phyloP scores from a whole-genome alignment of 2,329 filamentous ascomycete genomes.

The Penicillium sp. region DNA sequence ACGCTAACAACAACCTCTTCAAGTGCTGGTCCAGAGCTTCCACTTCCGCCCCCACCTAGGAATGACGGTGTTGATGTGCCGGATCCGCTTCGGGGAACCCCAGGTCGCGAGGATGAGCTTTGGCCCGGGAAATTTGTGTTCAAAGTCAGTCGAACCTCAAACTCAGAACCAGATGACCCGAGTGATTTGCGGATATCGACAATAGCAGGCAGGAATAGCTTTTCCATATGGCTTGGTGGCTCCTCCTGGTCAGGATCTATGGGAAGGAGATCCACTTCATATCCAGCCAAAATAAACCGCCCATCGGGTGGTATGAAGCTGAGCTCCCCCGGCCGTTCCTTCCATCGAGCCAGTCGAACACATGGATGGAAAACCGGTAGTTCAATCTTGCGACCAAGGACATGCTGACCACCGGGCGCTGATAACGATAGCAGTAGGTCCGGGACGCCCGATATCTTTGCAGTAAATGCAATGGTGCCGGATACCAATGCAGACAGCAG shows the following conservation, averaged over 20 bases:
- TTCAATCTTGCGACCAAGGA: slow-evolving; percentile 71
- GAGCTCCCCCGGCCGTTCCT: slow-evolving; percentile 82
- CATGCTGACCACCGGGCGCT: slow-evolving; percentile 76
- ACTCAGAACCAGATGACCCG: slow-evolving; percentile 73
- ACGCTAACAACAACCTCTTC: slow-evolving; percentile 77
- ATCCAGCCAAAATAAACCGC: slow-evolving; percentile 86
- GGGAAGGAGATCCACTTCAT: slow-evolving; percentile 87
- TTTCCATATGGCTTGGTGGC: slow-evolving; percentile 54
- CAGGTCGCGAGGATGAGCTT: slow-evolving; percentile 41
- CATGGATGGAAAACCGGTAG: slow-evolving; percentile 95
- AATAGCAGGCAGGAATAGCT: slow-evolving; percentile 75
- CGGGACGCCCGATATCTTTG: slow-evolving; percentile 90
- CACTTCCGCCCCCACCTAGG: slow-evolving; percentile 53
- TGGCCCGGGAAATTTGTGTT: slow-evolving; percentile 63
- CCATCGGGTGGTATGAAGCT: slow-evolving; percentile 96
- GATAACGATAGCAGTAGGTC: slow-evolving; percentile 81
- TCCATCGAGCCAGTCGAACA: slow-evolving; percentile 86
- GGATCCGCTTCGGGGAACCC: slow-evolving; percentile 40
- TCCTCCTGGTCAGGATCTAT: slow-evolving; percentile 59
- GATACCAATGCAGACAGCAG: slow-evolving; percentile 83
- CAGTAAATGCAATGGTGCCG: slow-evolving; percentile 90
- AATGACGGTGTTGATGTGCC: slow-evolving; percentile 51
- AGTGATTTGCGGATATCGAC: slow-evolving; percentile 79
- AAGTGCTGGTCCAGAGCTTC: slow-evolving; percentile 59
- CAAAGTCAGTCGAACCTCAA: slow-evolving; percentile 77